Evolutionary conservation across 345 rosid genomes (phyloP).

Genomic region (Eucalyptus erythrocorys): DNA sequence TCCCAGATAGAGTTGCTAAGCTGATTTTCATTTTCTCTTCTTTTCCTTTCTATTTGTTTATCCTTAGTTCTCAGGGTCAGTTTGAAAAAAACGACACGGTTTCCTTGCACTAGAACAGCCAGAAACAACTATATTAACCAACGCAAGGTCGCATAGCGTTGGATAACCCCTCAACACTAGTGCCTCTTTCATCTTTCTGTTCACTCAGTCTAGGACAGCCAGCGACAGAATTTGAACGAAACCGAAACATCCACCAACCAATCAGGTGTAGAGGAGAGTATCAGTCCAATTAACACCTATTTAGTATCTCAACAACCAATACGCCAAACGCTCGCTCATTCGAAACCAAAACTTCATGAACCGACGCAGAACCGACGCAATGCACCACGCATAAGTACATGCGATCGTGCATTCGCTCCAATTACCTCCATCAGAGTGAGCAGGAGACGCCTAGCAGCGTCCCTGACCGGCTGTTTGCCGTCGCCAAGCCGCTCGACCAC

Average conservation of each 20-base stretch:
- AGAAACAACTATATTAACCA: background rate
- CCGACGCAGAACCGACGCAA: background rate
- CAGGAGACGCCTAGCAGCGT: constrained; percentile 86
- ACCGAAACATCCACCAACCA: background rate
- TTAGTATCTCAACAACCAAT: background rate
- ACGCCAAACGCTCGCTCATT: background rate
- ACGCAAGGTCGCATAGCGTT: background rate
- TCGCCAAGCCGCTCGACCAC: constrained; percentile 92
- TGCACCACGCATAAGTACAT: background rate
- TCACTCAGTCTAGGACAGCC: background rate
- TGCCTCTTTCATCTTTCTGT: background rate
- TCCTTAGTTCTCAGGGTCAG: background rate
- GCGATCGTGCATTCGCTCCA: background rate
- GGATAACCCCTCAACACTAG: background rate
- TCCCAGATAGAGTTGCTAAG: background rate
- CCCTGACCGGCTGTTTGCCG: constrained; percentile 87
- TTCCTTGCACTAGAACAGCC: background rate
- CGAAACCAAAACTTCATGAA: background rate
- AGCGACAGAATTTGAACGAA: background rate
- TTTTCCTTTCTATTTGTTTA: background rate
- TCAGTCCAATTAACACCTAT: background rate
- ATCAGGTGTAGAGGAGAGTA: background rate
- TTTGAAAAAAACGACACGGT: background rate
- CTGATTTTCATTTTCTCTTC: background rate
- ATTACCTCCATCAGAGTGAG: constrained; percentile 98